Evolutionary conservation across 352 stramenopile species (phyloP).

Genomic region (Phytophthora sp.): DNA sequence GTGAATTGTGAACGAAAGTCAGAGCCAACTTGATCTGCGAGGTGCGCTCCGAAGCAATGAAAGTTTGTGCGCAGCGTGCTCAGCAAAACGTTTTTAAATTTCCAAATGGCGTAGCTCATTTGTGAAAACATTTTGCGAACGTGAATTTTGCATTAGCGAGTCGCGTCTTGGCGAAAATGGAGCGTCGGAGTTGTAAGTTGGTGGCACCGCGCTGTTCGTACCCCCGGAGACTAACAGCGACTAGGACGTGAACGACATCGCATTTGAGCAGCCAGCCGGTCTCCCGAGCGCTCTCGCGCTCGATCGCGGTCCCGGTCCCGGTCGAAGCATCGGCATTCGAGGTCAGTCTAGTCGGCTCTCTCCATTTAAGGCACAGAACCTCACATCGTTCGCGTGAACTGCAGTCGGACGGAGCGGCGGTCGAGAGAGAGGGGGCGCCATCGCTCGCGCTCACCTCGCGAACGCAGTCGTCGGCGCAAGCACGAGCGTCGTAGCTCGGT

Average conservation of each 20-base stretch:
- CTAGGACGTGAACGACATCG: constrained; percentile 29
- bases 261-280: constrained; percentile 29
- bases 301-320: constrained; percentile 31
- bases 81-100: too few species aligned
- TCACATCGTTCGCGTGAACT: too few species aligned
- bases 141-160: too few species aligned
- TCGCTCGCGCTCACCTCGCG: constrained; percentile 19
- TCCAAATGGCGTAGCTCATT: too few species aligned
- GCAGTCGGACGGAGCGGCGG: neutral
- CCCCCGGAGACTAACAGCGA: constrained; percentile 13
- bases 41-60: too few species aligned
- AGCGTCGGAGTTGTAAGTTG: constrained; percentile 29
- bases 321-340: constrained; percentile 23
- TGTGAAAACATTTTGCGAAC: too few species aligned
- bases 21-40: too few species aligned
- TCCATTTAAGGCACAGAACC: too few species aligned
- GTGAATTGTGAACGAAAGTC: too few species aligned
- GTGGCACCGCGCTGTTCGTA: neutral
- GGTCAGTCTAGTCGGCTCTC: constrained; percentile 1
- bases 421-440: constrained; percentile 17
- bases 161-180: neutral
- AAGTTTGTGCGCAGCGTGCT: too few species aligned
- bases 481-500: constrained; percentile 25
- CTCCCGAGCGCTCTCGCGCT: constrained; percentile 14
- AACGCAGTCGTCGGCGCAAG: constrained; percentile 22